phyloP scores from a whole-genome alignment of 495 filamentous ascomycete species.

The Talaromyces ruber region DNA sequence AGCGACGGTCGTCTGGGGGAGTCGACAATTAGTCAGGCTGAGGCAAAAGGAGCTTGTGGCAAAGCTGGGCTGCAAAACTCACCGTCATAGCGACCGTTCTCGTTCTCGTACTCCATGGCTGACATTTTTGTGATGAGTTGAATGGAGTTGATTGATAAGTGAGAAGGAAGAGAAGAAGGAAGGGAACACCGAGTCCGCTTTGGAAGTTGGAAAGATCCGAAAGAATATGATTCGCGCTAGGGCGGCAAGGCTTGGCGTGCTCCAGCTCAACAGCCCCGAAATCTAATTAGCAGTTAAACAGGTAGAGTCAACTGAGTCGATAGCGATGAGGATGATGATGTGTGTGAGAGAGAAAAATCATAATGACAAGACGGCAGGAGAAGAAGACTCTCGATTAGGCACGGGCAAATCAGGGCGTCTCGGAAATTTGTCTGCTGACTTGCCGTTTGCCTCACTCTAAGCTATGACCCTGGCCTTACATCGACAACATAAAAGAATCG shows the following conservation, averaged over 20 bases:
- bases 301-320: neutral
- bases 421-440: neutral
- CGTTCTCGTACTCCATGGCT: conserved; percentile 76
- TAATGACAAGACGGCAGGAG: neutral
- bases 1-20: conserved; percentile 65
- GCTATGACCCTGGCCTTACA: neutral
- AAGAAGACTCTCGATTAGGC: neutral
- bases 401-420: neutral
- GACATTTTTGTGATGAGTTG: conserved; percentile 34
- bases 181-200: conserved; percentile 1
- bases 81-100: conserved; percentile 83
- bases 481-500: neutral
- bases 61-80: conserved; percentile 27
- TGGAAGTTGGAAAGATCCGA: neutral
- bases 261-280: neutral
- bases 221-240: neutral
- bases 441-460: neutral
- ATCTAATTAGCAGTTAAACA: neutral
- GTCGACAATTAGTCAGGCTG: conserved; percentile 10
- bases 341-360: neutral
- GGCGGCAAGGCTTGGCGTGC: neutral
- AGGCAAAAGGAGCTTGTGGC: neutral
- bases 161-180: conserved; percentile 14
- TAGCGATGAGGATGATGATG: neutral
- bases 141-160: conserved; percentile 13